Evolutionary conservation across 106 monocot genomes (phyloP).

Genomic region (Platanthera zijinensis): DNA sequence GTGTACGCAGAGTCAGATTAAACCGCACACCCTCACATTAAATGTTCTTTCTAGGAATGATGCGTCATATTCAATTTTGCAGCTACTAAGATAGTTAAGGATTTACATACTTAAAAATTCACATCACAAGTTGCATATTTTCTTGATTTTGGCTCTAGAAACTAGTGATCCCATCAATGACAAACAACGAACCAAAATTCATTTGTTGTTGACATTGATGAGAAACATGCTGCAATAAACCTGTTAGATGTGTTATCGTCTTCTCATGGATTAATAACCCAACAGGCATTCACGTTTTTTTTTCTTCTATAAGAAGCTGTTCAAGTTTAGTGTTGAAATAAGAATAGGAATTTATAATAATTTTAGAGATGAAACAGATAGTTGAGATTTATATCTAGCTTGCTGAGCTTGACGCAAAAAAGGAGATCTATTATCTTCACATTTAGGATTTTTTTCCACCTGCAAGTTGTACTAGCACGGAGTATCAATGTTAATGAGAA

Average conservation of each 20-base stretch:
- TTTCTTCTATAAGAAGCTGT: not conserved
- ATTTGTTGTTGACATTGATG: conserved; percentile 92
- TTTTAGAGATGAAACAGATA: conserved; percentile 87
- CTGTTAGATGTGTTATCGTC: conserved; percentile 68
- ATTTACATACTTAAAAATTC: not conserved
- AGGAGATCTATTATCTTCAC: conserved; percentile 51
- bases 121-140: not conserved
- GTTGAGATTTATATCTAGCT: conserved; percentile 96
- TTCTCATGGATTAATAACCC: conserved; percentile 67
- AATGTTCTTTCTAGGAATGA: too few relatives aligned
- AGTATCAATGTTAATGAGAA: too few relatives aligned
- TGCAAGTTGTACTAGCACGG: too few relatives aligned
- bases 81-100: not conserved
- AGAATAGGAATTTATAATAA: not conserved
- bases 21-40: too few relatives aligned
- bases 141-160: conserved; percentile 83
- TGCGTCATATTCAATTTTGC: not conserved
- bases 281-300: conserved; percentile 40
- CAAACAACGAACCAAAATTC: conserved; percentile 81
- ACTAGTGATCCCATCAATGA: conserved; percentile 96
- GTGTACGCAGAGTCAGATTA: too few relatives aligned
- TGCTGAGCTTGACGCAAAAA: conserved; percentile 93
- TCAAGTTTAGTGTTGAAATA: not conserved
- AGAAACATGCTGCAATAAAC: conserved; percentile 87
- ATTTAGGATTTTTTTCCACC: not conserved